Conservation (phyloP, 2,329 filamentous ascomycete genomes). For the Claviceps quebecensis region DNA sequence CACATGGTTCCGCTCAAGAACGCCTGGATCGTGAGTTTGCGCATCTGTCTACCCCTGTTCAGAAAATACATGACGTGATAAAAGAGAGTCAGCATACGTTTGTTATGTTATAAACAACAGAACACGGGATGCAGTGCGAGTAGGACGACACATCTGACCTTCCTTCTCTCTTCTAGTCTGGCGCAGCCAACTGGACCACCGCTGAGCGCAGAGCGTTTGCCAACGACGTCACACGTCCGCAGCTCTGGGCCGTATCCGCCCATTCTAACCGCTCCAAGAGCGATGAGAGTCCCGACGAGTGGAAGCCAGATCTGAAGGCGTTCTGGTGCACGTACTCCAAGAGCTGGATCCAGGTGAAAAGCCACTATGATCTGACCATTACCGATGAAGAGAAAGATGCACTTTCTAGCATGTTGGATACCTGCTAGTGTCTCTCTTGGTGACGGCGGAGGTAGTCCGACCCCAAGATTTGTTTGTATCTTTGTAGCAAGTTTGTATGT, state of each 20-base stretch:
- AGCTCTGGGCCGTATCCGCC: slow-evolving; percentile 68
- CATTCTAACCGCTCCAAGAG: slow-evolving; percentile 61
- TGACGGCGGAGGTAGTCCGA: no score
- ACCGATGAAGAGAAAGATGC: slow-evolving; percentile 60
- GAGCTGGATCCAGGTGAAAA: slow-evolving; percentile 69
- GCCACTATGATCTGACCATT: slow-evolving; percentile 52
- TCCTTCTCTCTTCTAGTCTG: slow-evolving; percentile 35
- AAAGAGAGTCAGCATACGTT: neutral
- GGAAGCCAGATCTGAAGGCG: slow-evolving; percentile 55
- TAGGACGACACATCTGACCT: neutral
- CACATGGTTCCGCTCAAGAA: slow-evolving; percentile 72
- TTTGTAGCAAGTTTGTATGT: no score
- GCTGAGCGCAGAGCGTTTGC: slow-evolving; percentile 53
- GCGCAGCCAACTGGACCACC: slow-evolving; percentile 59
- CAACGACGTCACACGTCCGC: slow-evolving; percentile 62
- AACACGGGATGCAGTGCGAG: no score
- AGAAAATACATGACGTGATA: no score
- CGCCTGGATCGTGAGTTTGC: slow-evolving; percentile 53
- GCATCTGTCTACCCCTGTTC: neutral
- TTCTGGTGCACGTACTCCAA: slow-evolving; percentile 70
- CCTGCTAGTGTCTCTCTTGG: slow-evolving; percentile 12
- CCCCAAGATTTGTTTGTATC: neutral
- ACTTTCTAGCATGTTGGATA: slow-evolving; percentile 30
- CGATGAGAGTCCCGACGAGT: slow-evolving; percentile 59
- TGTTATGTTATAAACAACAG: no score